Base-by-base conservation (phyloP, 768 basidiomycete species). In the button mushroom (Agaricus bisporus) region DNA sequence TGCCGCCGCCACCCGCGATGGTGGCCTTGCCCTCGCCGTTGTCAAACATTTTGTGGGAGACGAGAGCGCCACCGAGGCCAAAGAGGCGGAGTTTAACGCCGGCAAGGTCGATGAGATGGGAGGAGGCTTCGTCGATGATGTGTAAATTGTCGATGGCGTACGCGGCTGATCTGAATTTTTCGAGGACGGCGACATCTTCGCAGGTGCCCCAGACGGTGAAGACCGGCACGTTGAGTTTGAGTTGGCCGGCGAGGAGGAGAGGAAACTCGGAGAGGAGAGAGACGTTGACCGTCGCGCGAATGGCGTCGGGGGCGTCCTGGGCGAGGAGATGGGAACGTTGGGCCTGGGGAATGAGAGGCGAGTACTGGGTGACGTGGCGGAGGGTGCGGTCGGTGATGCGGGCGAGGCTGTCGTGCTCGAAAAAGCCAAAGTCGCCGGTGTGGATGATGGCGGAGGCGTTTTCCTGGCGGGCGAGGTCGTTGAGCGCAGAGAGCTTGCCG, bases 391-490 rank as follows among this genome's bases (percentile, higher is more conserved):
- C 95, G 63, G 88, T 90, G 71, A 99, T 97, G 60, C 91, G 77
- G 15, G 90, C 86, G 48, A 95, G 76, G 66, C 90, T 92, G 58
- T 76, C 75, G 26, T 81, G 74, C 68, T 94, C 91, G 69, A 95
- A 97, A 73, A 99, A 97, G 55, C 97, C 97, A 82, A 98, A 98
- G 74, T 99, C 97, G 49, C 97, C 97, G 0, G 95, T 95, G 67
- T 98, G 95, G 55, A 99, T 90, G 67, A 98, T 86, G 15, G 94
- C 95, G 55, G 86, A 81, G 20, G 94, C 97, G 64, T 89, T 87
- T 54, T 83, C 83, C 60, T 97, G 92, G 43, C 85, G 74, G 15
- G 95, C 95, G 50, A 97, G 82, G 69, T 91, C 83, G 68, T 98
- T 98, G 65, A 99, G 80, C 45, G 82, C 82, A 41, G 89, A 91